A percentile compares a stretch with the other conserved stretches of the same genome.
Evolutionary conservation across 2,329 filamentous ascomycete species (phyloP).

Genomic region (Colletotrichum lupini): DNA sequence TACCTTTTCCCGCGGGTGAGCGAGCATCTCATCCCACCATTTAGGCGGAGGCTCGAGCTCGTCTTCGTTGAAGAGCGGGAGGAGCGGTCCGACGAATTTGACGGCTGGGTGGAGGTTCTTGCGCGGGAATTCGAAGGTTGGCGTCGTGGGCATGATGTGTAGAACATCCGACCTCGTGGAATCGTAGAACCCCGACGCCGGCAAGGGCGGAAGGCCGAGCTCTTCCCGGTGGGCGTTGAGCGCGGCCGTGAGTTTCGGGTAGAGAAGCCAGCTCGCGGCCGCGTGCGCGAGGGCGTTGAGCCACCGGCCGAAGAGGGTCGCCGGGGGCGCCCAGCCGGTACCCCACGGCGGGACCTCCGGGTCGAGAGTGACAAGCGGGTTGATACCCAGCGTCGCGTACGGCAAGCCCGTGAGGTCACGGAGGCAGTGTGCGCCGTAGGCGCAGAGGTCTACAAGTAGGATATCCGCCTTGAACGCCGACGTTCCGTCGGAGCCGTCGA

Average conservation of each 20-base stretch:
- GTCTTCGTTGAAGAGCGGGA: background rate
- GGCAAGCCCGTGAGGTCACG: slow-evolving; percentile 4
- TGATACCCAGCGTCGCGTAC: slow-evolving; percentile 24
- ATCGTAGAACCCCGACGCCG: slow-evolving; percentile 16
- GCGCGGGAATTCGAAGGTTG: slow-evolving; percentile 38
- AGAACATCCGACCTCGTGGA: slow-evolving; percentile 7
- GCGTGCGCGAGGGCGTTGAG: background rate
- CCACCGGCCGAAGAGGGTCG: slow-evolving; percentile 10
- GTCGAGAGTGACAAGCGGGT: slow-evolving; percentile 23
- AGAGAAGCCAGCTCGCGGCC: background rate
- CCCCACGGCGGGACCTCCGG: slow-evolving; percentile 24
- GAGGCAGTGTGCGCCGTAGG: slow-evolving; percentile 13
- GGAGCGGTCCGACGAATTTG: slow-evolving; percentile 30
- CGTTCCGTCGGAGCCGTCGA: background rate
- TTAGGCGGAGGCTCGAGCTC: background rate
- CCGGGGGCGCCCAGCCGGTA: background rate
- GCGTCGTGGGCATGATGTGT: slow-evolving; percentile 24
- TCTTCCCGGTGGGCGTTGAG: background rate
- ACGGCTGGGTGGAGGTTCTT: slow-evolving; percentile 28
- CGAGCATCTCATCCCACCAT: slow-evolving; percentile 40
- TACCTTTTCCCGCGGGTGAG: slow-evolving; percentile 35
- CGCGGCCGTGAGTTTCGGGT: slow-evolving; percentile 13
- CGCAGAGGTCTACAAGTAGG: background rate
- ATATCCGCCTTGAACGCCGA: background rate
- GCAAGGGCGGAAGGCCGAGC: background rate